These are phyloP conservation scores for Mycena sp. DNA, from an alignment of 1,284 basidiomycete species.

Conservation along the genomic window DNA sequence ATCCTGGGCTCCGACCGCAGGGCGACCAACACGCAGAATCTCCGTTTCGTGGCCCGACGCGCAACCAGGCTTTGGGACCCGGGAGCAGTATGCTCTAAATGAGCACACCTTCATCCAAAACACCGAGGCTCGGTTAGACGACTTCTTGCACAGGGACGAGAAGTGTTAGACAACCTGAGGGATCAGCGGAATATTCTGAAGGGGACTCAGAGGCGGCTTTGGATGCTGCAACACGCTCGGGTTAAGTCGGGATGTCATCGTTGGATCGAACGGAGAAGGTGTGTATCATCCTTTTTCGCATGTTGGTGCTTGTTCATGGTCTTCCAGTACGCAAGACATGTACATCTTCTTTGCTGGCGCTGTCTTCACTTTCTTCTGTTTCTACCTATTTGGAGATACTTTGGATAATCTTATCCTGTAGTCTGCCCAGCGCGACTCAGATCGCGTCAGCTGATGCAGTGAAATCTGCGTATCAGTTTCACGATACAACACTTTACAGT, in stretches of 20 bases:
- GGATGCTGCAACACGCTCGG: conserved; percentile 94
- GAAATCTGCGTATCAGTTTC: too few relatives aligned
- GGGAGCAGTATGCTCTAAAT: conserved; percentile 81
- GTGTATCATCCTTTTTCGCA: conserved; percentile 31
- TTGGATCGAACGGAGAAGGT: conserved; percentile 95
- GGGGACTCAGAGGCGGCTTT: conserved; percentile 87
- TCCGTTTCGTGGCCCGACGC: conserved; percentile 74
- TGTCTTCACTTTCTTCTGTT: conserved; percentile 89
- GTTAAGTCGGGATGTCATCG: conserved; percentile 90
- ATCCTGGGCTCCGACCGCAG: conserved; percentile 55
- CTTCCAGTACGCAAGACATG: conserved; percentile 86
- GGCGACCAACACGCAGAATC: conserved; percentile 70
- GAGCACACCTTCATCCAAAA: conserved; percentile 90
- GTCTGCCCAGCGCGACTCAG: too few relatives aligned
- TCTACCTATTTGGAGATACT: conserved; percentile 91
- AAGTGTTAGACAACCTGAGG: conserved; percentile 88
- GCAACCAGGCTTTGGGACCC: conserved; percentile 60
- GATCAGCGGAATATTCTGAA: conserved; percentile 94
- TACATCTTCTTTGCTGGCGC: conserved; percentile 90
- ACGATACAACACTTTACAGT: too few relatives aligned
- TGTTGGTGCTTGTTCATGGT: conserved; percentile 4
- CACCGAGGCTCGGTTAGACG: conserved; percentile 84
- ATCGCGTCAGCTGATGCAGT: too few relatives aligned
- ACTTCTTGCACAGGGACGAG: conserved; percentile 89
- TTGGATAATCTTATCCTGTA: conserved; percentile 63